A percentile compares a stretch with the other conserved stretches of the same genome.
Conservation (phyloP, 2,329 filamentous ascomycete genomes). For the Arthroderma sp. region DNA sequence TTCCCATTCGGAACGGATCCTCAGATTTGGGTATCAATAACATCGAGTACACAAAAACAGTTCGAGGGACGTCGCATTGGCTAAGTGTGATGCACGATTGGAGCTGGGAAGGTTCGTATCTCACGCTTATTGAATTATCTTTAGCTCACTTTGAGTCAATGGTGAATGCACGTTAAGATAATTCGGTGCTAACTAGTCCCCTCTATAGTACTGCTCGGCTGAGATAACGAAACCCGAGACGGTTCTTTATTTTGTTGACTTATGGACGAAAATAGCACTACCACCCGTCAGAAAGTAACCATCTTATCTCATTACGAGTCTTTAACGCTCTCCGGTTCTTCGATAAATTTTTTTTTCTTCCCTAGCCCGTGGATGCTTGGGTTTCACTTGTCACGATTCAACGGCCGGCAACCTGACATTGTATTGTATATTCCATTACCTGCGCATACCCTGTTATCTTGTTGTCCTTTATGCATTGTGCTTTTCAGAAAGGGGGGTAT, state of each 20-base stretch:
- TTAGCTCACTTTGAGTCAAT: too few species aligned
- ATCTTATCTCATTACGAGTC: too few species aligned
- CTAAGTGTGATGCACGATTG: constrained; percentile 59
- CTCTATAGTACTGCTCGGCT: neutral
- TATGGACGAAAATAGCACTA: neutral
- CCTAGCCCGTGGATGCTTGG: constrained; percentile 25
- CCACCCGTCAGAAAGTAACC: too few species aligned
- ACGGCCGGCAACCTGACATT: neutral
- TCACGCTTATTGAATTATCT: neutral
- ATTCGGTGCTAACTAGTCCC: neutral
- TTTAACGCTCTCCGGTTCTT: neutral
- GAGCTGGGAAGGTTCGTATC: constrained; percentile 52
- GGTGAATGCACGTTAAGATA: neutral
- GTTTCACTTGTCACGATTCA: constrained; percentile 12
- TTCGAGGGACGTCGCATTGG: constrained; percentile 57
- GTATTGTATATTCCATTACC: neutral
- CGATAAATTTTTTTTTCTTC: neutral
- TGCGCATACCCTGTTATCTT: neutral
- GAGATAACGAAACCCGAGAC: neutral
- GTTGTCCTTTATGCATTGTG: neutral
- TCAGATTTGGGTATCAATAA: constrained; percentile 28
- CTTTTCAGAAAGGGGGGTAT: neutral
- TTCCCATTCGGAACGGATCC: constrained; percentile 14
- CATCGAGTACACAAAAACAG: constrained; percentile 49
- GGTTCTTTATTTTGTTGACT: too few species aligned